Evolutionary conservation across 2,329 filamentous ascomycete species (phyloP).

Genomic region (Hymenoscyphus albidus): DNA sequence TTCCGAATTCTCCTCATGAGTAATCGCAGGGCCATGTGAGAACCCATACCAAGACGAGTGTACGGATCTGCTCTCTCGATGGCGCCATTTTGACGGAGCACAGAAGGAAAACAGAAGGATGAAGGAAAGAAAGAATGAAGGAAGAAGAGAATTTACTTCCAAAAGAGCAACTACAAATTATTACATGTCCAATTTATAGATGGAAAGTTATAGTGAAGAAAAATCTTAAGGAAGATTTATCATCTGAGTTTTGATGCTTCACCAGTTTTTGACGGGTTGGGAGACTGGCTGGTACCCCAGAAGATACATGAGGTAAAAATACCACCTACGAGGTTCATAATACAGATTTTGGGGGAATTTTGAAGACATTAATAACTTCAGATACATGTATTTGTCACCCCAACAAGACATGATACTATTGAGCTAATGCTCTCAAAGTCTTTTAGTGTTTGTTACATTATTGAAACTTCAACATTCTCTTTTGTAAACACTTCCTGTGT

Average conservation of each 20-base stretch:
- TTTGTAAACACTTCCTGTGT: neutral
- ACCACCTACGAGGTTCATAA: constrained; percentile 2
- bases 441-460: neutral
- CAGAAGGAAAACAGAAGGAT: neutral
- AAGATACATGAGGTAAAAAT: neutral
- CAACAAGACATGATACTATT: neutral
- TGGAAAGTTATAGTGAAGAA: neutral
- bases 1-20: constrained; percentile 14
- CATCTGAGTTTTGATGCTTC: constrained; percentile 5
- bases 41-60: constrained; percentile 13
- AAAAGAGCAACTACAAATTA: neutral
- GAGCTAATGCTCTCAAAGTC: neutral
- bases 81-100: constrained; percentile 34
- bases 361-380: neutral
- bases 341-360: neutral
- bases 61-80: constrained; percentile 11
- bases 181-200: neutral
- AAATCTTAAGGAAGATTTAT: neutral
- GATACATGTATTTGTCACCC: neutral
- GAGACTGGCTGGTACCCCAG: neutral
- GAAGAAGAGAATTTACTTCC: too few species aligned
- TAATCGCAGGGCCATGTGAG: constrained; percentile 13
- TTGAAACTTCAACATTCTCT: neutral
- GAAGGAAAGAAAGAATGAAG: too few species aligned
- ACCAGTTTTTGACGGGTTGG: neutral